Evolutionary conservation across 179 eudicot genomes (phyloP).

Genomic region (Spergularia azorica): DNA sequence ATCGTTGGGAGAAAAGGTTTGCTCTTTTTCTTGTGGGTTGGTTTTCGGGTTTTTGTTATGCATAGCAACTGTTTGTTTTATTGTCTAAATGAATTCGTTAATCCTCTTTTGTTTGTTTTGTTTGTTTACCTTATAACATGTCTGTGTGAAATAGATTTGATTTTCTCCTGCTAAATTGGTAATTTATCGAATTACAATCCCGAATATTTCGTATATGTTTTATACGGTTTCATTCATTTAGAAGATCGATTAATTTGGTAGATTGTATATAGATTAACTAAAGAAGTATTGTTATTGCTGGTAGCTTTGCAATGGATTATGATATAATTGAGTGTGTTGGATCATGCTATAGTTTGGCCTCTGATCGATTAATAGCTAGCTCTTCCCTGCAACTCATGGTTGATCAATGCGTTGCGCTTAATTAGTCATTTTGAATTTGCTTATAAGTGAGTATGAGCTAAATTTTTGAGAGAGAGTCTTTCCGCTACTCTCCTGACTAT

Average conservation of each 20-base stretch:
- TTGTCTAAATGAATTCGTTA: constrained; percentile 21
- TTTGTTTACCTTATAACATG: too few species aligned
- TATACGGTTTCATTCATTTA: not conserved
- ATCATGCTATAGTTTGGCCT: not conserved
- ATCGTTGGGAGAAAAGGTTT: constrained; percentile 98
- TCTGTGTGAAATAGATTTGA: too few species aligned
- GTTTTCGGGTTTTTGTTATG: not conserved
- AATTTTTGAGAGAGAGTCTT: too few species aligned
- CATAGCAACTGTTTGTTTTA: constrained; percentile 11
- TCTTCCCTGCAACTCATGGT: too few species aligned
- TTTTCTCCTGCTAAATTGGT: not conserved
- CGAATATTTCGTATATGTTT: not conserved
- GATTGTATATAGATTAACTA: not conserved
- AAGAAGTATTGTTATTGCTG: not conserved
- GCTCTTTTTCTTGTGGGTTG: not conserved
- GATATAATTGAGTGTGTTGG: too few species aligned
- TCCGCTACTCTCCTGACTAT: too few species aligned
- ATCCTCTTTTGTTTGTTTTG: not conserved
- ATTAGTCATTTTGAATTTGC: too few species aligned
- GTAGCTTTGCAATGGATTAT: not conserved
- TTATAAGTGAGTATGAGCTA: too few species aligned
- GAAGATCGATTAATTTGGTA: too few species aligned
- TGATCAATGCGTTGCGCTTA: too few species aligned
- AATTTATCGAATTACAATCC: not conserved
- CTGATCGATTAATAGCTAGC: not conserved